A percentile compares a stretch with the other conserved stretches of the same genome.
phyloP scores from a whole-genome alignment of 805 yeast genomes.

The Kazachstania kunashirensis region DNA sequence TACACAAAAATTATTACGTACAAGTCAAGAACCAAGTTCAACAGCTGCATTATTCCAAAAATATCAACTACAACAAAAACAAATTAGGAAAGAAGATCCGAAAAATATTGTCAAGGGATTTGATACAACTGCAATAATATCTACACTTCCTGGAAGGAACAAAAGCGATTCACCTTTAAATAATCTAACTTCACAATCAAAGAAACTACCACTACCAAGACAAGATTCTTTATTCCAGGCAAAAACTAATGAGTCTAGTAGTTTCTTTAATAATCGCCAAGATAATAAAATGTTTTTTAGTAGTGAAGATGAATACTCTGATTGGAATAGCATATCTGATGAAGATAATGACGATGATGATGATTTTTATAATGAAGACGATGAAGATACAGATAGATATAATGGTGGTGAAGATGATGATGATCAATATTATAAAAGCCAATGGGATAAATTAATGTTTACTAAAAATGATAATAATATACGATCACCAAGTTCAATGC shows the following conservation, averaged over 20 bases:
- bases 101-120: slow-evolving; percentile 19
- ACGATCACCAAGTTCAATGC: neutral
- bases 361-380: slow-evolving; percentile 7
- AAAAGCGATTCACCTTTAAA: neutral
- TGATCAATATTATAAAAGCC: slow-evolving; percentile 24
- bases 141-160: neutral
- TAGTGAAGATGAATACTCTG: slow-evolving; percentile 30
- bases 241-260: neutral
- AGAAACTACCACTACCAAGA: neutral
- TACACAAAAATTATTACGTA: too few species aligned
- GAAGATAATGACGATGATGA: slow-evolving; percentile 22
- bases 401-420: slow-evolving; percentile 26
- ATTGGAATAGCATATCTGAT: slow-evolving; percentile 25
- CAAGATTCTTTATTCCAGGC: slow-evolving; percentile 5
- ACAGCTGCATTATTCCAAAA: slow-evolving; percentile 2
- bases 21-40: too few species aligned
- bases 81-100: slow-evolving; percentile 10
- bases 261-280: slow-evolving; percentile 1
- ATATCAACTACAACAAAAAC: slow-evolving; percentile 3
- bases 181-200: neutral
- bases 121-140: slow-evolving; percentile 14
- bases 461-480: slow-evolving; percentile 8
- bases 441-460: slow-evolving; percentile 27
- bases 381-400: slow-evolving; percentile 14
- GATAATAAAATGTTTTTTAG: slow-evolving; percentile 23